phyloP scores from a whole-genome alignment of 2,329 filamentous ascomycete species.

The Ilyonectria sp. region DNA sequence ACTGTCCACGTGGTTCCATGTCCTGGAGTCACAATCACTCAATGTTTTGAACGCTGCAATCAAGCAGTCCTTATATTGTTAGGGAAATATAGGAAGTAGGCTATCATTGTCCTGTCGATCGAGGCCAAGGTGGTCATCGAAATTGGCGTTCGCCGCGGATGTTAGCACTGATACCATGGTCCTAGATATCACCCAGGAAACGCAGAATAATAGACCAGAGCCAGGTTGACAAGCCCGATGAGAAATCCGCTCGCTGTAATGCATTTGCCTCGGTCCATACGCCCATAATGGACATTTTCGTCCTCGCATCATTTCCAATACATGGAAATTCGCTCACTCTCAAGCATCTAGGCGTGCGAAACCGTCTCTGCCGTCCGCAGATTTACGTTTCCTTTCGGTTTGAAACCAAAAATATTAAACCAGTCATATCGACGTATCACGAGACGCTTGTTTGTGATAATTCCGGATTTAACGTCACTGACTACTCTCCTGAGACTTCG shows the following conservation, averaged over 20 bases:
- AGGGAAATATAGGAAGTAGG: too few relatives aligned
- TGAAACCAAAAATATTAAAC: not conserved
- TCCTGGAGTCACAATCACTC: too few relatives aligned
- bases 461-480: not conserved
- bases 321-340: not conserved
- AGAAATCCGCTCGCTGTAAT: not conserved
- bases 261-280: not conserved
- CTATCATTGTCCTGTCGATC: too few relatives aligned
- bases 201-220: too few relatives aligned
- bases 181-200: too few relatives aligned
- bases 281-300: not conserved
- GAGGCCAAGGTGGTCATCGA: too few relatives aligned
- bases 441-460: not conserved
- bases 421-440: not conserved
- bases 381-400: not conserved
- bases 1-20: too few relatives aligned
- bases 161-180: too few relatives aligned
- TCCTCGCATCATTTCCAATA: not conserved
- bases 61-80: too few relatives aligned
- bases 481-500: slow-evolving; percentile 41
- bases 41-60: too few relatives aligned
- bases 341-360: not conserved
- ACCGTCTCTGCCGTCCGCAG: not conserved
- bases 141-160: too few relatives aligned
- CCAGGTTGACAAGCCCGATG: too few relatives aligned